Evolutionary conservation across 495 filamentous ascomycete species (phyloP), one percentile per base, ranked within the genome.

Genomic region (Chaetomium cochliodes): DNA sequence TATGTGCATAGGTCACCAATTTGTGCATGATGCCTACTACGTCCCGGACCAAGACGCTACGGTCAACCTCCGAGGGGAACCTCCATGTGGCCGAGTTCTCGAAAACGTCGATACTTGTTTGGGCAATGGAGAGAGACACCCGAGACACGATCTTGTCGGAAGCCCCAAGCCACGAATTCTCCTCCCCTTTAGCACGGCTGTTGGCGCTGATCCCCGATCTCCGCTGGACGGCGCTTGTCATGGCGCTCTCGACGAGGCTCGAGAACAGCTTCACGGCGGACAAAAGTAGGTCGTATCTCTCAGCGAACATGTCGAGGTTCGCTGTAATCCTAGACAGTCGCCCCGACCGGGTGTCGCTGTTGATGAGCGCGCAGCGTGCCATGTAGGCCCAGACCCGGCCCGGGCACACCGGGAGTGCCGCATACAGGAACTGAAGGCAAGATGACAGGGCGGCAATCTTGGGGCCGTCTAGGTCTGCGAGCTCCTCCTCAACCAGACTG

Each of bases 301-400:
- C 90, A 20, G 83, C 81, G 18, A 88, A 83, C 61, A 96, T 83
- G 69, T 98, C 94, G 3, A 88, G 81, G 44, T 84, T 85, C 7
- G 86, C 88, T 13, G 96, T 80, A 66, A 97, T 86, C 37, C 84
- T 84, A 26, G 87, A 81, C 64, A 98, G 82, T 53, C 87, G 82
- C 15, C 92, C 89, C 15, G 88, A 88, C 66, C 86, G 85, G 3
- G 89, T 85, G 70, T 90, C 85, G 30, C 84, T 81, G 42, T 88
- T 89, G 53, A 97, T 81, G 26, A 98, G 81, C 49, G 82, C 82
- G 72, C 90, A 96, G 56, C 91, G 82, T 6, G 88, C 84, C 70
- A 98, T 85, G 70, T 93, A 91, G 5, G 92, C 90, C 93, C 93
- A 98, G 2, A 96, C 86, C 63, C 93, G 80, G 51, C 86, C 87